A percentile compares a stretch with the other conserved stretches of the same genome.
Evolutionary conservation across 2,329 filamentous ascomycete genomes (phyloP).

Genomic region (Aureobasidium sp.): DNA sequence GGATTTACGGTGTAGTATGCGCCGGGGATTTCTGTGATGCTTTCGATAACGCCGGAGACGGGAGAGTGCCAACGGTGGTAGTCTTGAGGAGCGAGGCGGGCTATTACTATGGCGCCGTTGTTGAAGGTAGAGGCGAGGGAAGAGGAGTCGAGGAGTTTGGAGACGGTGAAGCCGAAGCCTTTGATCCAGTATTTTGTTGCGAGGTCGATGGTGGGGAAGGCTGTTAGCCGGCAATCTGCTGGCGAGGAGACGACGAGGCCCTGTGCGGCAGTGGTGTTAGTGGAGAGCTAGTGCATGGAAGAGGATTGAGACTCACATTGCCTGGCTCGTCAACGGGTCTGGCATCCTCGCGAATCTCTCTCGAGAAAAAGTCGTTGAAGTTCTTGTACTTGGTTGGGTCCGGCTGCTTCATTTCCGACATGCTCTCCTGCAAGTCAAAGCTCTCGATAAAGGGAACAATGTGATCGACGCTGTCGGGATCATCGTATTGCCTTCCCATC

Average conservation of each 20-base stretch:
- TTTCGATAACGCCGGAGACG: conserved; percentile 25
- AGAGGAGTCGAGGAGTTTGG: conserved; percentile 22
- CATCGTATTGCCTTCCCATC: conserved; percentile 35
- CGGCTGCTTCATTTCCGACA: conserved; percentile 30
- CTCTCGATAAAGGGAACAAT: conserved; percentile 34
- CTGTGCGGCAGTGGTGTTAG: not conserved
- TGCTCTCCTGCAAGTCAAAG: conserved; percentile 26
- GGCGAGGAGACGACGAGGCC: conserved; percentile 24
- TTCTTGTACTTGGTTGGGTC: conserved; percentile 31
- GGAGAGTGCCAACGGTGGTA: conserved; percentile 35
- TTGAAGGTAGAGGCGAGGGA: conserved; percentile 26
- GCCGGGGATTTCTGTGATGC: conserved; percentile 31
- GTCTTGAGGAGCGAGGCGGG: conserved; percentile 34
- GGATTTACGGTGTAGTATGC: conserved; percentile 37
- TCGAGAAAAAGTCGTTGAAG: conserved; percentile 38
- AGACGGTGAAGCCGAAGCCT: conserved; percentile 32
- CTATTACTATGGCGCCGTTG: conserved; percentile 31
- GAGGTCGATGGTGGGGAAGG: conserved; percentile 30
- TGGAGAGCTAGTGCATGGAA: not conserved
- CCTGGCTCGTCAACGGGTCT: conserved; percentile 30
- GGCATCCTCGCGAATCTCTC: conserved; percentile 29
- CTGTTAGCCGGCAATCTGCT: conserved; percentile 33
- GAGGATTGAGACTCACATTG: conserved; percentile 17
- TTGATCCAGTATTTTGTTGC: conserved; percentile 38
- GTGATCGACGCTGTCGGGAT: conserved; percentile 27